Conservation (phyloP, 148 eudicot genomes). For the Arbutus unedo region DNA sequence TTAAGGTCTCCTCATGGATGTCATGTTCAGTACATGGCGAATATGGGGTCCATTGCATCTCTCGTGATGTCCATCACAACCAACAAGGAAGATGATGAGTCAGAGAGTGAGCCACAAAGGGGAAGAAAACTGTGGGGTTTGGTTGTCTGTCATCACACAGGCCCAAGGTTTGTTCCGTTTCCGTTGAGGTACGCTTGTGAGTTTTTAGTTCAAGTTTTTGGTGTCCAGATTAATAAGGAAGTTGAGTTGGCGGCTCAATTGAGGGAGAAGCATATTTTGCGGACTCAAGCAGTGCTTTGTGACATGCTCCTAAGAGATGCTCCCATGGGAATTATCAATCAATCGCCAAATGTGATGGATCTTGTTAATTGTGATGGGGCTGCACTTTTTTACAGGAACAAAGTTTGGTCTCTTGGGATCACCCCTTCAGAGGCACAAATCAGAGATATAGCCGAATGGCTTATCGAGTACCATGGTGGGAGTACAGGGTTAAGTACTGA, state of each 20-base stretch:
- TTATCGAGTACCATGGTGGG: slow-evolving; percentile 54
- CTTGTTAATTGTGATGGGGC: slow-evolving; percentile 85
- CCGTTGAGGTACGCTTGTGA: slow-evolving; percentile 82
- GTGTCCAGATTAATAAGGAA: slow-evolving; percentile 75
- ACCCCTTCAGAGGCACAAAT: slow-evolving; percentile 68
- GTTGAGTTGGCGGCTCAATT: slow-evolving; percentile 60
- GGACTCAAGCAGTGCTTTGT: slow-evolving; percentile 74
- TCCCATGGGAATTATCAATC: slow-evolving; percentile 60
- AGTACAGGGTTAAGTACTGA: slow-evolving; percentile 80
- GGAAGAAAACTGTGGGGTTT: slow-evolving; percentile 79
- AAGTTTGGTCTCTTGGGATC: slow-evolving; percentile 58
- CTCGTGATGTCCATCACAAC: slow-evolving; percentile 72
- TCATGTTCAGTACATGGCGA: slow-evolving; percentile 81
- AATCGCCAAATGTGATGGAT: slow-evolving; percentile 83
- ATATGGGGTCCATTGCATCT: slow-evolving; percentile 84
- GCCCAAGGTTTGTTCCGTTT: slow-evolving; percentile 60
- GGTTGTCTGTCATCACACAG: slow-evolving; percentile 83
- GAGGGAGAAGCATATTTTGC: slow-evolving; percentile 62
- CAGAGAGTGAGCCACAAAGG: slow-evolving; percentile 38
- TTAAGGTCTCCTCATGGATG: slow-evolving; percentile 87
- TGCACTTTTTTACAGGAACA: slow-evolving; percentile 50
- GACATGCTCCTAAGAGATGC: slow-evolving; percentile 87
- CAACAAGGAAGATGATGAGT: slow-evolving; percentile 60
- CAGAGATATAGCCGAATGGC: slow-evolving; percentile 59
- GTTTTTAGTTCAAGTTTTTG: slow-evolving; percentile 72